Base-by-base conservation (phyloP, 1,284 basidiomycete genomes). In the Austroboletus niveus region DNA sequence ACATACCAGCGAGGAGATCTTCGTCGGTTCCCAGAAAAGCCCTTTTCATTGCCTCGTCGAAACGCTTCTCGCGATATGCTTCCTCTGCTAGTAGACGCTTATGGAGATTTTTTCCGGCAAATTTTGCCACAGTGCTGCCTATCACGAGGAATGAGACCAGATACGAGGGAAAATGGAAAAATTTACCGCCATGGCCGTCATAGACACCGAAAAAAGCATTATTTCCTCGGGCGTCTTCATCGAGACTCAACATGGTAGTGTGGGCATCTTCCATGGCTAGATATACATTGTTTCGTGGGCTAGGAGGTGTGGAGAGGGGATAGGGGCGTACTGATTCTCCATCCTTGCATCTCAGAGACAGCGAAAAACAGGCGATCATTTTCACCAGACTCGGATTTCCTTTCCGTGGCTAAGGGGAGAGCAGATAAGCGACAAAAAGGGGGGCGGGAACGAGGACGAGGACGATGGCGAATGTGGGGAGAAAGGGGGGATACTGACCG, bases 191-290 rank as follows among this genome's bases (percentile, higher is more conserved):
- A 67, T 99, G 97, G 22, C 97, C 97, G 72, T 99, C 97, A 67
- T 98, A 99, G 2, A 99, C 95, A 35, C 91, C 96, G 63, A 98
- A 98, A 72, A 98, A 96, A 1, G 85, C 76, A 66, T 89, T 89
- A 15, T 77, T 76, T 29, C 81, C 76, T 5, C 74, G 64, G 41
- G 72, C 71, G 22, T 72, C 74, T 34, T 76, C 75, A 51, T 85
- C 85, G 51, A 91, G 71, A 54, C 82, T 75, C 39, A 98, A 76
- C 30, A 93, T 75, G 47, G 86, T 81, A n/a, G 93, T 80, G 72
- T 99, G 97, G 3, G 96, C 87, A 68, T 99, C 97, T 75, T 99
- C 97, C 97, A 99, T 99, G 63, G 87, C 92, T 95, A 68, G 52
- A 56, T 42, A 17, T 14, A 36, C 15, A 35, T 22, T 34, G 52